A percentile compares a stretch with the other conserved stretches of the same genome.
Conservation (phyloP, 176 grass and related monocot species). For the Hordeum marinum region DNA sequence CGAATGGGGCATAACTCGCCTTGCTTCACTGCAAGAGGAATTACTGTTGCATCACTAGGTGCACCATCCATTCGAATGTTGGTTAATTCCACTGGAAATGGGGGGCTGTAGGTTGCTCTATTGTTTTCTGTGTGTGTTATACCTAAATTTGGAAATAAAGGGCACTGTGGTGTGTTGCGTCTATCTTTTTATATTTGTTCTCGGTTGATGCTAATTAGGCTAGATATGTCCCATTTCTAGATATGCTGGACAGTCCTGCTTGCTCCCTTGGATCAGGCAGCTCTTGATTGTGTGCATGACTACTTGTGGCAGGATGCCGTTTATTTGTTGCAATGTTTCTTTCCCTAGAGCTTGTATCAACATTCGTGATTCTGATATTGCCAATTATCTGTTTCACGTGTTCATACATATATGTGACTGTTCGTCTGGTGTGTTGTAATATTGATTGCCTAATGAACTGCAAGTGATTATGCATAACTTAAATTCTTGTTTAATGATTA, state of each 20-base stretch:
- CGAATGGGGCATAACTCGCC: neutral
- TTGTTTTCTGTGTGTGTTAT: neutral
- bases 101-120: neutral
- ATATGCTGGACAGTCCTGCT: neutral
- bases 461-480: neutral
- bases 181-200: neutral
- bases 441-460: neutral
- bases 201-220: neutral
- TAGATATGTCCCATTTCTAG: conserved; percentile 1
- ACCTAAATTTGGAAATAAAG: conserved; percentile 3
- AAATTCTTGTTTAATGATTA: neutral
- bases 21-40: neutral
- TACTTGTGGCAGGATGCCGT: neutral
- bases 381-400: neutral
- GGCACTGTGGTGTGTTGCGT: neutral
- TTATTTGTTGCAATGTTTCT: neutral
- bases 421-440: neutral
- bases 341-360: neutral
- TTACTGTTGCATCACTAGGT: neutral
- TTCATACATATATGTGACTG: neutral
- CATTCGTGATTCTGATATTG: neutral
- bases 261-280: neutral
- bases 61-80: neutral
- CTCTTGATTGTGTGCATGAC: neutral
- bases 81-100: neutral